Conservation (phyloP, 2,329 filamentous ascomycete species). For the Fusarium nanum region DNA sequence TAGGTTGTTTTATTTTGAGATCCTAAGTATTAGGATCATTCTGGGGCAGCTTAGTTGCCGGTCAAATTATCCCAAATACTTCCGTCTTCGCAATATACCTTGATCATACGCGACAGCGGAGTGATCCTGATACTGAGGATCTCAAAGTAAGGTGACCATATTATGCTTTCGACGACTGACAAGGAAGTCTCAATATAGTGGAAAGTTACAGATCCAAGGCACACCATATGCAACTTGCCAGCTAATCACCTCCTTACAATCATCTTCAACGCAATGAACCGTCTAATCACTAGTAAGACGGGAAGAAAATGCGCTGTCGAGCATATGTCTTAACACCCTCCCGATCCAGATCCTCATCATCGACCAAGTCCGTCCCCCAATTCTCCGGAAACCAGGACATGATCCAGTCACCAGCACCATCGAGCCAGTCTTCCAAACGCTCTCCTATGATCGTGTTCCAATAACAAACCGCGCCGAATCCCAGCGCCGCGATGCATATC, state of each 20-base stretch:
- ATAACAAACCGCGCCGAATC: conserved; percentile 19
- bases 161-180: too few species aligned
- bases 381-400: conserved; percentile 4
- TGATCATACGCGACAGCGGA: too few species aligned
- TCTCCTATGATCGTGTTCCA: conserved; percentile 3
- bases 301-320: conserved; percentile 32
- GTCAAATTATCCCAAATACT: too few species aligned
- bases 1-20: neutral
- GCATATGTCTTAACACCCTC: conserved; percentile 48
- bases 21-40: too few species aligned
- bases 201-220: too few species aligned
- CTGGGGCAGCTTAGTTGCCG: too few species aligned
- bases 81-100: too few species aligned
- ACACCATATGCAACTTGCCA: neutral
- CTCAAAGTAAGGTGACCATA: too few species aligned
- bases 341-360: conserved; percentile 29
- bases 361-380: conserved; percentile 23
- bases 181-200: neutral
- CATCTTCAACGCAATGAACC: too few species aligned
- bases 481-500: conserved; percentile 18
- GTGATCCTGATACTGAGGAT: too few species aligned
- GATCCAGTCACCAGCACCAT: neutral
- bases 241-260: neutral
- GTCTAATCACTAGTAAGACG: neutral
- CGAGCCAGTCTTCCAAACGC: neutral